These are phyloP conservation scores for Auriscalpium vulgare DNA, from an alignment of 768 basidiomycete species.

Conservation along the genomic window DNA sequence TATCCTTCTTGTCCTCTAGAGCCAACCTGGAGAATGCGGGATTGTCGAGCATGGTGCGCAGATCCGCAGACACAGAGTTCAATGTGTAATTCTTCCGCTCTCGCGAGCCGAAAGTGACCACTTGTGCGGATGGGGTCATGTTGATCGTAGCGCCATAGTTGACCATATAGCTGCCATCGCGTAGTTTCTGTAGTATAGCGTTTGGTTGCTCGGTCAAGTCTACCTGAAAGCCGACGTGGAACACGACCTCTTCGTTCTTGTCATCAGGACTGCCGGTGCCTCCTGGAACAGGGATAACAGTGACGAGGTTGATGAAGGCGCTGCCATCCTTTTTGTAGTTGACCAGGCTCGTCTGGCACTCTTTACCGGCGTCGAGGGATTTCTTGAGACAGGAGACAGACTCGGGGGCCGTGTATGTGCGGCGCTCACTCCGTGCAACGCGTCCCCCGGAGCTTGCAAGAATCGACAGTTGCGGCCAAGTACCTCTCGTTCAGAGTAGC, in stretches of 20 bases:
- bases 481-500: constrained; percentile 68
- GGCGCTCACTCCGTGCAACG: constrained; percentile 42
- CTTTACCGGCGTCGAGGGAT: constrained; percentile 63
- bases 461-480: constrained; percentile 89
- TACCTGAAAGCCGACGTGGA: constrained; percentile 94
- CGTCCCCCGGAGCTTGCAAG: constrained; percentile 71
- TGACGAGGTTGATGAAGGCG: constrained; percentile 88
- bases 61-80: constrained; percentile 41
- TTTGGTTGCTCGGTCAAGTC: constrained; percentile 84
- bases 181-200: constrained; percentile 70
- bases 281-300: constrained; percentile 78
- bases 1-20: constrained; percentile 8
- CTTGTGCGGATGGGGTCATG: constrained; percentile 5
- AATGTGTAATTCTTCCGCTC: constrained; percentile 24
- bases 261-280: constrained; percentile 37
- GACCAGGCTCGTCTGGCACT: constrained; percentile 80
- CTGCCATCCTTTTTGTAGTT: constrained; percentile 84
- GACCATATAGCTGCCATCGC: constrained; percentile 69
- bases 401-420: constrained; percentile 55
- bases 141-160: constrained; percentile 37
- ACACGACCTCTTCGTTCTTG: constrained; percentile 66
- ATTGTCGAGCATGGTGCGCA: constrained; percentile 42
- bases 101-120: constrained; percentile 15
- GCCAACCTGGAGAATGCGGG: constrained; percentile 35
- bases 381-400: constrained; percentile 64